Evolutionary conservation across 169 alveolate species (phyloP).

Genomic region (Cryptosporidium viatorum): DNA sequence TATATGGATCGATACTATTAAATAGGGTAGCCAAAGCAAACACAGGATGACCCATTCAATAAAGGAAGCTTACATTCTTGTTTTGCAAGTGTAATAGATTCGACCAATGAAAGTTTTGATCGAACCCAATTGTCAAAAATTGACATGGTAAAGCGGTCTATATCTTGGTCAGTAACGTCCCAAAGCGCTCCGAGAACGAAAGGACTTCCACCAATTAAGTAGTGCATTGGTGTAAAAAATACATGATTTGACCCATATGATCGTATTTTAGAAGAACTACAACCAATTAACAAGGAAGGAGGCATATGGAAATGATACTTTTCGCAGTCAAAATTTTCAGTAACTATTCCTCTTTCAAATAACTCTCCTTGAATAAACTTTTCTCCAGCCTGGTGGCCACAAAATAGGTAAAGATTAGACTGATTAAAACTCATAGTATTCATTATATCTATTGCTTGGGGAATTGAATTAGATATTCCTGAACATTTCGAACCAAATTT

Average conservation of each 20-base stretch:
- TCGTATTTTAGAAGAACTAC: constrained; percentile 69
- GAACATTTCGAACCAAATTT: constrained; percentile 17
- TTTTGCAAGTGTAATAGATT: constrained; percentile 53
- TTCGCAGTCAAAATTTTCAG: not conserved
- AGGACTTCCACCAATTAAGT: constrained; percentile 73
- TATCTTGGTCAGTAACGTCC: constrained; percentile 74
- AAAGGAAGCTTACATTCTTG: constrained; percentile 58
- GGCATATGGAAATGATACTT: constrained; percentile 15
- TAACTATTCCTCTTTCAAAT: constrained; percentile 45
- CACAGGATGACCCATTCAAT: constrained; percentile 62
- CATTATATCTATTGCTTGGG: constrained; percentile 22
- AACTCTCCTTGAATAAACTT: constrained; percentile 50
- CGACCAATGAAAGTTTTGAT: constrained; percentile 35
- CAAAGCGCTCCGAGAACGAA: constrained; percentile 71
- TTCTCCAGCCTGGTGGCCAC: constrained; percentile 75
- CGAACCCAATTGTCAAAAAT: constrained; percentile 65
- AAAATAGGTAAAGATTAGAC: constrained; percentile 51
- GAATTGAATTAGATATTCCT: constrained; percentile 48
- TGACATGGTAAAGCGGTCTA: constrained; percentile 68
- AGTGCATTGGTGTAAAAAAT: constrained; percentile 59
- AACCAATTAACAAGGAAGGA: constrained; percentile 65
- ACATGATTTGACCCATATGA: constrained; percentile 46
- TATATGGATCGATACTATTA: not conserved
- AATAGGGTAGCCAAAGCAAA: constrained; percentile 67
- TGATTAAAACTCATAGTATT: not conserved